A percentile compares a stretch with the other conserved stretches of the same genome.
These are phyloP conservation scores for Paxillus involutus DNA, from an alignment of 768 basidiomycete species.

Conservation along the genomic window DNA sequence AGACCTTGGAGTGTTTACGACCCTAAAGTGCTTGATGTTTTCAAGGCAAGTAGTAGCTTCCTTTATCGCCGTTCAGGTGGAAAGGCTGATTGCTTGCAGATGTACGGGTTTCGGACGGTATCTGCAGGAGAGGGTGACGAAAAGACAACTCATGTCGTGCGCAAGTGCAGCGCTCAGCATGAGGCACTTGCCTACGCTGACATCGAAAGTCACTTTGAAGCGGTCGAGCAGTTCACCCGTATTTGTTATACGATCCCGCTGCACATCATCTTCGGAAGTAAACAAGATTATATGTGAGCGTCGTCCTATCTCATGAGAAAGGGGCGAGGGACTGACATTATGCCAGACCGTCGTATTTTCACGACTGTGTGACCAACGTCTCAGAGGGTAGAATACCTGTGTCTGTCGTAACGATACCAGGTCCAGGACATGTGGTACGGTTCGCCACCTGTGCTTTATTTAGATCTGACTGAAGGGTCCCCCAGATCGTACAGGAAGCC, in stretches of 20 bases:
- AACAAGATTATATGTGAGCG: constrained; percentile 45
- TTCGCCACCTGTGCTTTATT: too few relatives aligned
- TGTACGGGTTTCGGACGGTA: constrained; percentile 5
- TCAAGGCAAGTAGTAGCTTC: constrained; percentile 33
- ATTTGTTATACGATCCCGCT: constrained; percentile 38
- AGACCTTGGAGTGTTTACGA: constrained; percentile 51
- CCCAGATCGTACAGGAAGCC: constrained; percentile 45
- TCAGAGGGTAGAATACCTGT: constrained; percentile 40
- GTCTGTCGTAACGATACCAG: constrained; percentile 43
- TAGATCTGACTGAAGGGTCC: background rate
- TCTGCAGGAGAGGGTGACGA: constrained; percentile 5
- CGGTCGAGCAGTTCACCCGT: constrained; percentile 31
- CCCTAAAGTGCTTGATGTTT: constrained; percentile 35
- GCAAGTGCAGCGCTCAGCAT: constrained; percentile 46
- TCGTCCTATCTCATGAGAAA: constrained; percentile 2
- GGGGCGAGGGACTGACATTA: background rate
- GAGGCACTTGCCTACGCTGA: constrained; percentile 49
- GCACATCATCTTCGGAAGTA: constrained; percentile 49
- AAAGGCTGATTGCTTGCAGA: constrained; percentile 7
- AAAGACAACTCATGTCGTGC: constrained; percentile 17
- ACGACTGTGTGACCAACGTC: constrained; percentile 41
- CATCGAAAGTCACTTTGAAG: constrained; percentile 44
- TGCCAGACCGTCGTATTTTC: constrained; percentile 43
- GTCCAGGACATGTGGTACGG: constrained; percentile 49
- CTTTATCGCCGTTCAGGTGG: background rate